Base-by-base conservation (phyloP, 1,139 yeast species). In the Hemisphaericaspora subhashii region DNA sequence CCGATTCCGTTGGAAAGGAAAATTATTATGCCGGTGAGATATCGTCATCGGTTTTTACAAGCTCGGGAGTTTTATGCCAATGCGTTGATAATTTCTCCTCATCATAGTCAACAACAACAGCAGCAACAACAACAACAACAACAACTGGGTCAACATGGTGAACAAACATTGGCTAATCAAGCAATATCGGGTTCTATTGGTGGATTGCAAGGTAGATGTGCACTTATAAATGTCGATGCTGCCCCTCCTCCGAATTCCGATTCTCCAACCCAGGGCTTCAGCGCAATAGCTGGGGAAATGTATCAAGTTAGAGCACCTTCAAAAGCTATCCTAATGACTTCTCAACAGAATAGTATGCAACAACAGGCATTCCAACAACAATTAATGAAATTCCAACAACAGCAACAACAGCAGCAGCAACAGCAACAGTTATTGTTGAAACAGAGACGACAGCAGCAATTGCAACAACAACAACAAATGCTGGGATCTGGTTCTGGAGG, bases 1-100 rank as follows among this genome's bases (percentile, higher is more conserved):
- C 90, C 96, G 3, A 71, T 84, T 44, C 98, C 98, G 1, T 63
- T 90, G 43, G 98, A 90, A 55, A 66, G 89, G 31, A 81, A 79
- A 41, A 83, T 83, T 10, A 57, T 88, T 10, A 66, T 86, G 52
- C 90, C 96, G 1, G 74, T 83, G 1, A 73, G 87, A 39, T 65
- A 79, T 44, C 79, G 95, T 48, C 83, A 83, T 33, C 74, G 80
- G 41, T 87, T 86, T 53, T 71, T 89, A 45, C 77, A 89, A 46
- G 85, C 87, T 83, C 74, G 97, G 50, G 92, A 85, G 56, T 81
- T 84, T 72, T 83, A 84, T 63, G 89, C 90, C 3, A 72, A 75
- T 48, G 79, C 82, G 3, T 64, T 79, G 17, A 66, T 80, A 6
- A 63, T 64, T 21, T 58, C 64, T 14, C 64, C 67, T 2, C 60